A percentile compares a stretch with the other conserved stretches of the same genome.
Evolutionary conservation across 1,284 basidiomycete genomes (phyloP).

Genomic region (Paramarasmius palmivorus): DNA sequence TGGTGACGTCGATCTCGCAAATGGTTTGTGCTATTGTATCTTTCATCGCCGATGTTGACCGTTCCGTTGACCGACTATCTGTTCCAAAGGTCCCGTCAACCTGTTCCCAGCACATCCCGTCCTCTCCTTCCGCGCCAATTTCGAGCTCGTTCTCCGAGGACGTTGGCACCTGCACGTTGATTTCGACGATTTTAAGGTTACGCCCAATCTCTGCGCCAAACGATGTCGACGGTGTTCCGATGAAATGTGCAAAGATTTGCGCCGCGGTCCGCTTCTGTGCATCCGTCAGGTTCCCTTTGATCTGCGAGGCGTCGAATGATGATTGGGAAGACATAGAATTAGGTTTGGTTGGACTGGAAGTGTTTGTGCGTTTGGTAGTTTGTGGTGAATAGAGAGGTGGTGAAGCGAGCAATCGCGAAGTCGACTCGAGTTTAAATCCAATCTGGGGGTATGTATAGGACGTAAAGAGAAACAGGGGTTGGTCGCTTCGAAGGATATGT

Average conservation of each 20-base stretch:
- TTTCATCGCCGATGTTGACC: not conserved
- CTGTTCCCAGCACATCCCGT: conserved; percentile 3
- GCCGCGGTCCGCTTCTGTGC: conserved; percentile 3
- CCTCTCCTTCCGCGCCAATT: not conserved
- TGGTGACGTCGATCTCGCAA: conserved; percentile 14
- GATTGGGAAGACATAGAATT: not conserved
- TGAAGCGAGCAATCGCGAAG: no score
- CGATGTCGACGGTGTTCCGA: conserved; percentile 13
- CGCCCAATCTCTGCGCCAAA: conserved; percentile 14
- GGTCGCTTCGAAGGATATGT: no score
- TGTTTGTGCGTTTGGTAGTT: not conserved
- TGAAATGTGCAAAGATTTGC: conserved; percentile 11
- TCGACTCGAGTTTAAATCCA: no score
- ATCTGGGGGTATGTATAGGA: no score
- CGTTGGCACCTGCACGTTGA: conserved; percentile 3
- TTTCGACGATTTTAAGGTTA: conserved; percentile 3
- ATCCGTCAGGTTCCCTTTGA: conserved; percentile 12
- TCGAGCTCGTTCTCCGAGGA: not conserved
- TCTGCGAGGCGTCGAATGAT: conserved; percentile 5
- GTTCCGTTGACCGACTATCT: not conserved
- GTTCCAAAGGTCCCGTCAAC: not conserved
- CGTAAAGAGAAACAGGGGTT: no score
- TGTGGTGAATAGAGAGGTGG: not conserved
- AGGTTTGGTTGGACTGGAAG: no score
- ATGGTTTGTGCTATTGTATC: conserved; percentile 8